Evolutionary conservation across 108 stramenopile species (phyloP), one percentile per base, ranked within the genome.

Genomic region (Hondaea fermentalgiana): DNA sequence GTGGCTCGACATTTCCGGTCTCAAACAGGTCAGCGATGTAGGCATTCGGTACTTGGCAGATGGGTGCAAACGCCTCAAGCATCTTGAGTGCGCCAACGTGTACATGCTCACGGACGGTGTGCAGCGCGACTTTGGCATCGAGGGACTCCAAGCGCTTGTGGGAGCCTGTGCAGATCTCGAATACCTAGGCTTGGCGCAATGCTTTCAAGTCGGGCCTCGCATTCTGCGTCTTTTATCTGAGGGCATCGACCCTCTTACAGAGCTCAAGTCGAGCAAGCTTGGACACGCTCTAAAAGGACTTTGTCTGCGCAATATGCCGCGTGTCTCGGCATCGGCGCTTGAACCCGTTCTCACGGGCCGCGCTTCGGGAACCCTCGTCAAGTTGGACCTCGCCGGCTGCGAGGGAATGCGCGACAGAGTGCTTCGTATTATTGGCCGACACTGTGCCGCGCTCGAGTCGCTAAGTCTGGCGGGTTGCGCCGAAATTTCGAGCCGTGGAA

Each of bases 81-180:
- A 53, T 23, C 51, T 83, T 2, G 51, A 83, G 49, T 83, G 76
- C 51, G 51, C 49, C 45, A 53, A 47, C 51, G 51, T 83, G 43
- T 83, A 83, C 28, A 47, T 83, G 49, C 76, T 83, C 51, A 83
- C 76, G 28, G 76, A 83, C 51, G 76, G 76, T 2, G 76, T 83
- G n/a, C 45, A 83, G n/a, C 45, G 76, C 12, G 76, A 83, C 28
- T 83, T 83, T 83, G 76, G 76, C n/a, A 53, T 83, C 49, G 49
- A 83, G 28, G 76, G 76, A 6, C 76, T 83, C 19, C 76, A 83
- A 35, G 45, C 45, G 19, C 76, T 83, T 35, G 76, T 53, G 16
- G n/a, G 49, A 17, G 51, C 25, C 19, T 83, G 49, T 45, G 6
- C n/a, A 6, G 76, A 83, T 14, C 44, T 83, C 76, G 49, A 83